Evolutionary conservation across 179 eudicot genomes (phyloP), one percentile per base, ranked within the genome.

Genomic region (Silene coronaria): DNA sequence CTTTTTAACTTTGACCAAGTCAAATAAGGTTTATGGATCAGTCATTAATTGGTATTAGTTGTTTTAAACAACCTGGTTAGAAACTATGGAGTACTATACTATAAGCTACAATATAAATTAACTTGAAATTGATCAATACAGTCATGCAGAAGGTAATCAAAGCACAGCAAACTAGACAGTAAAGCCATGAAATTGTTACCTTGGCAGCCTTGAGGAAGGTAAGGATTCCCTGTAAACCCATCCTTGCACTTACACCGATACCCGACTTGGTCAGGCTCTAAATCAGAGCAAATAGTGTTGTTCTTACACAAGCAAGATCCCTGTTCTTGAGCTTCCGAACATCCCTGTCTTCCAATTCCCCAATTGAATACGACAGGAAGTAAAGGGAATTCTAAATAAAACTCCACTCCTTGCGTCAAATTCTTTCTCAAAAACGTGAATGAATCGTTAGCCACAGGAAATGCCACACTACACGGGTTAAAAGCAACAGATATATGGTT

Each of bases 141-240:
- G 36, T 32, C 36, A 32, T 32, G 36, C 36, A 32, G 36, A 32
- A 32, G 36, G 36, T 32, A 32, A 1, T 32, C 36, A 32, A 32
- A 32, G 3, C 36, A 32, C 36, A 32, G 36, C 36, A 32, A 32
- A 32, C 5, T 32, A 32, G 36, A 32, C 36, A 9, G 36, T 65
- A 32, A 16, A 14, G 21, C 2, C 42, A 16, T 65, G 45, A 59
- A 59, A 19, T 6, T 14, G 1, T 21, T 81, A 84, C 86, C 86
- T 62, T 34, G 62, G 76, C 84, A 84, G 17, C 84, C 86, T 36
- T 62, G 28, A 13, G 57, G 64, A 64, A 80, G 70, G 22, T 81
- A 84, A 3, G 86, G 82, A 34, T 84, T 84, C 32, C 84, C 86
- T 1, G 1, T 0, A 34, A n/a, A 84, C 0, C 86, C 86, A 4